Conservation (phyloP, 2,329 filamentous ascomycete species). For the Teratosphaeriaceae sp. region DNA sequence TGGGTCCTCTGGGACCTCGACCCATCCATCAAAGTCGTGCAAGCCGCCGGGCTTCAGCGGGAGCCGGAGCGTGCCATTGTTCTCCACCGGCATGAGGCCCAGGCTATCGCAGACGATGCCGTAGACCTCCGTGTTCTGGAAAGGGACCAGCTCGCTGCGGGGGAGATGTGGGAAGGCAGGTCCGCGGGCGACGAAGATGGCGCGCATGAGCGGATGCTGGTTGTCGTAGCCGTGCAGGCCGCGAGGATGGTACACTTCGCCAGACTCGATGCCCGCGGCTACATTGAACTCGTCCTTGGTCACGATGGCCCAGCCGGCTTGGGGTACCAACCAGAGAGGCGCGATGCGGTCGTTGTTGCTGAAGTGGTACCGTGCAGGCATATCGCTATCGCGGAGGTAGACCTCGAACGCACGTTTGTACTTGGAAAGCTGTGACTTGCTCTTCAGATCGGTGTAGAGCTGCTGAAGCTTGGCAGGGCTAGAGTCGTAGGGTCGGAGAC, state of each 20-base stretch:
- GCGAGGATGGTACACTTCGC: conserved; percentile 63
- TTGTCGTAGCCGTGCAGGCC: conserved; percentile 95
- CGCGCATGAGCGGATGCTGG: conserved; percentile 89
- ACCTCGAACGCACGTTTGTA: conserved; percentile 70
- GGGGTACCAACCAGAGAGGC: conserved; percentile 88
- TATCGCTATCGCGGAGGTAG: conserved; percentile 77
- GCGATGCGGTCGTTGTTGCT: conserved; percentile 82
- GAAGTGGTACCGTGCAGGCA: conserved; percentile 93
- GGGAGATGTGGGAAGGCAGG: conserved; percentile 84
- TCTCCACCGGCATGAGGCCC: conserved; percentile 63
- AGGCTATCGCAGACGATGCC: conserved; percentile 90
- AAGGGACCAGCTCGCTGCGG: conserved; percentile 68
- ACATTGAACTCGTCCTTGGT: conserved; percentile 73
- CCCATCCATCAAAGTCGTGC: conserved; percentile 36
- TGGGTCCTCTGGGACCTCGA: conserved; percentile 5
- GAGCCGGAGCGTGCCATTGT: conserved; percentile 79
- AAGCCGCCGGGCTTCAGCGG: conserved; percentile 59
- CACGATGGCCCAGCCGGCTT: conserved; percentile 88
- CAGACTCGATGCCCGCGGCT: conserved; percentile 52
- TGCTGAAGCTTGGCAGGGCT: conserved; percentile 51
- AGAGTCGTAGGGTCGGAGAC: conserved; percentile 70
- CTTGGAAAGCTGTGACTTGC: conserved; percentile 50
- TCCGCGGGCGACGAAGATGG: conserved; percentile 87
- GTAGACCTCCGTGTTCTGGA: conserved; percentile 94
- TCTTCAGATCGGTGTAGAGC: conserved; percentile 55